Base-by-base conservation (phyloP, 2,329 filamentous ascomycete species). In the Davidsoniella australis region DNA sequence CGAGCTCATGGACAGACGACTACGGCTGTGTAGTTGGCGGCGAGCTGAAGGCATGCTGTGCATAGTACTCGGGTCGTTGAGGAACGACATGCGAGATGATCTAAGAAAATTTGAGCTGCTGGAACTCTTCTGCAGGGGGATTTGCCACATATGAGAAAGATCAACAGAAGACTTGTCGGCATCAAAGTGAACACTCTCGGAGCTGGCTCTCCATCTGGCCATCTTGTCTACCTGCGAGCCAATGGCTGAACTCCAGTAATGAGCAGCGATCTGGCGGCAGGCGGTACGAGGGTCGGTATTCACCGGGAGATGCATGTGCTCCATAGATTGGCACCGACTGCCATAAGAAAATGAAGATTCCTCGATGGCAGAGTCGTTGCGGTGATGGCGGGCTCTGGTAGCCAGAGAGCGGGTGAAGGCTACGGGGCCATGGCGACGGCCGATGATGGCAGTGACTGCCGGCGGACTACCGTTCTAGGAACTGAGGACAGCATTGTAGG, bases 281-380 rank as follows among this genome's bases (percentile, higher is more conserved):
- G 50, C 50, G n/a, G 39, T 40, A 10, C 47, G 50, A 29, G 44
- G 36, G 33, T 53, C 50, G 16, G 38, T 47, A 43, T 48, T 29
- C n/a, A 53, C 50, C 14, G 50, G 50, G 38, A 49, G 46, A n/a
- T 53, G 50, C 43, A 53, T 49, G 17, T 53, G 47, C 33, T 53
- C 50, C 18, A 47, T 38, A 41, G 50, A 49, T 4, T 45, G 42
- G 46, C 43, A 36, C 23, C 36, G 45, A 33, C 26, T 49, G 9
- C 24, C 20, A 4, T 43, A 40, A 8, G 41, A 29, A 44, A 44
- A 51, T 10, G 50, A 51, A 24, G 40, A 38, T 5, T 46, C 45
- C 24, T 47, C 40, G 24, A 39, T 24, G n/a, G 39, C 38, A 20
- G 42, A 45, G 14, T 49, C 47, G 14, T 33, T 26, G 6, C 50